Percentiles rank a stretch among this genome's conserved stretches.
phyloP scores from a whole-genome alignment of 805 yeast species.

The Metschnikowia peoriensis region DNA sequence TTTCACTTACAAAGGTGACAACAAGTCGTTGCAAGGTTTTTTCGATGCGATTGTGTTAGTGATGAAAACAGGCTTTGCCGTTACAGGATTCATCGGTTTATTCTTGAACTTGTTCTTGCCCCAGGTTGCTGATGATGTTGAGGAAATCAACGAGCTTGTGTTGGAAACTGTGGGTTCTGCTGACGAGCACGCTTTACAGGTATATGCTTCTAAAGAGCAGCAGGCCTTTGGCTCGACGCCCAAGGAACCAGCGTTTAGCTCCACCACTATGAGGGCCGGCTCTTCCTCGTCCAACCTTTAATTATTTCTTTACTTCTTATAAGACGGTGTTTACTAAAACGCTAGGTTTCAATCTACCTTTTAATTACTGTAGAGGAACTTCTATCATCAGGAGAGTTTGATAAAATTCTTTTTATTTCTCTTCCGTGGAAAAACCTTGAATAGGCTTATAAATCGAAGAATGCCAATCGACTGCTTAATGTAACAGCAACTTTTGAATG shows the following conservation, averaged over 20 bases:
- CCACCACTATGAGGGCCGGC: background rate
- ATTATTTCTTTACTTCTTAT: background rate
- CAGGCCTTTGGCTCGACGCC: slow-evolving; percentile 8
- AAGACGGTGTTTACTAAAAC: background rate
- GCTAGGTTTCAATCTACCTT: background rate
- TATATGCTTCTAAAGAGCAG: slow-evolving; percentile 17
- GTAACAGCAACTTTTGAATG: too few species aligned
- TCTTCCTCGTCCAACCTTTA: slow-evolving; percentile 9
- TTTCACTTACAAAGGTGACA: slow-evolving; percentile 17
- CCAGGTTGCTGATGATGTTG: slow-evolving; percentile 18
- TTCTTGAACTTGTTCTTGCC: slow-evolving; percentile 20
- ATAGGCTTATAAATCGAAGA: too few species aligned
- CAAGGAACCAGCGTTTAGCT: background rate
- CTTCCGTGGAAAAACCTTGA: too few species aligned
- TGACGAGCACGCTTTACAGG: slow-evolving; percentile 16
- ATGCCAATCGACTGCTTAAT: too few species aligned
- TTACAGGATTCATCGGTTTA: slow-evolving; percentile 19
- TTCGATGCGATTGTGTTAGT: slow-evolving; percentile 19
- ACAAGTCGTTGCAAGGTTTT: slow-evolving; percentile 16
- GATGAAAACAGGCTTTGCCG: slow-evolving; percentile 20
- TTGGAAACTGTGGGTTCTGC: slow-evolving; percentile 21
- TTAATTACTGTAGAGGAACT: too few species aligned
- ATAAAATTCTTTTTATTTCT: too few species aligned
- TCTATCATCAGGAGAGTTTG: too few species aligned
- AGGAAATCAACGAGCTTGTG: slow-evolving; percentile 20